Evolutionary conservation across 768 basidiomycete species (phyloP), one percentile per base, ranked within the genome.

Genomic region (Kwoniella bestiolae): DNA sequence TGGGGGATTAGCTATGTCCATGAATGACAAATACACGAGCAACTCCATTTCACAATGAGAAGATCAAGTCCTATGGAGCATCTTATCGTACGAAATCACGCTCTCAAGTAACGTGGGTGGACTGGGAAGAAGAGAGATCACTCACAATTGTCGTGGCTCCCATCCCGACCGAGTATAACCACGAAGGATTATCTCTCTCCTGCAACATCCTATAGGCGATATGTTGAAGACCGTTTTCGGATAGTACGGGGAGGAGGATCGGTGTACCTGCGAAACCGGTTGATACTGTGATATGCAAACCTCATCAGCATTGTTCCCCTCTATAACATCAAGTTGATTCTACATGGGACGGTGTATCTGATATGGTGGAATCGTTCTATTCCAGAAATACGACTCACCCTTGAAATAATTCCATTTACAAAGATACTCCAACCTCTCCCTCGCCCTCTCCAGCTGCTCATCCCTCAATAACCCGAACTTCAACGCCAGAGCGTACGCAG

Each of bases 231-330:
- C 68, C 77, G 8, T 60, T 62, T 21, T 67, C 61, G 16, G 68
- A 66, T 3, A 80, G 60, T 6, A 69, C 67, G 29, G 68, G 66
- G 1, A 80, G 71, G 23, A 80, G 72, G 47, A 71, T 62, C 3
- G 77, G 79, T 28, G 79, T 80, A 6, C 75, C 79, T 18, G 79
- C 79, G 56, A 80, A 80, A 5, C 79, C 79, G 9, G 79, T 80
- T 4, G 68, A 41, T 16, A 80, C 57, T 58, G 38, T 3, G 21
- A 23, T 21, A 47, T 47, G 23, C 9, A n/a, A 25, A n/a, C n/a
- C n/a, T n/a, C n/a, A n/a, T n/a, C n/a, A n/a, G n/a, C n/a, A n/a
- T n/a, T n/a, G n/a, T n/a, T n/a, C n/a, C n/a, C n/a, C n/a, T n/a
- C n/a, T n/a, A n/a, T n/a, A n/a, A n/a, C n/a, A n/a, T n/a, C n/a